A percentile compares a stretch with the other conserved stretches of the same genome.
These are phyloP conservation scores for Suillus alpinus DNA, from an alignment of 768 basidiomycete genomes.

Conservation along the genomic window DNA sequence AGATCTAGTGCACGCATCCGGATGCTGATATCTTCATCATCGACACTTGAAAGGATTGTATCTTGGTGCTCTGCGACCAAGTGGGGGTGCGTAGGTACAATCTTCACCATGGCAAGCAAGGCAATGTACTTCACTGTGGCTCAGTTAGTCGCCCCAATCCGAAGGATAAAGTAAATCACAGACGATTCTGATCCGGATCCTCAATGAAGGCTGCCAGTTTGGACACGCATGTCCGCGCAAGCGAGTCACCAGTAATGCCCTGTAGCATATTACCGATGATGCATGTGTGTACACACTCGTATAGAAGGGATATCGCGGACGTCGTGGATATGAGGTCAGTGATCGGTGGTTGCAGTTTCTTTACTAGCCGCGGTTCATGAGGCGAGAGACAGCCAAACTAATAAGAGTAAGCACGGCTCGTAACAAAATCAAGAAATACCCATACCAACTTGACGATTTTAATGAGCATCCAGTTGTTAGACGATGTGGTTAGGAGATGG, in stretches of 20 bases:
- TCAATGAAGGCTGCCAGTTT: constrained; percentile 91
- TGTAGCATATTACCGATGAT: constrained; percentile 97
- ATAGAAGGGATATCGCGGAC: constrained; percentile 90
- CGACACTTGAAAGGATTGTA: constrained; percentile 83
- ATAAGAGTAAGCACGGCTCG: constrained; percentile 3
- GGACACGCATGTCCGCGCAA: constrained; percentile 87
- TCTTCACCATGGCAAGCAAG: constrained; percentile 91
- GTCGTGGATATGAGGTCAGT: constrained; percentile 96
- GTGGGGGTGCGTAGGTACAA: constrained; percentile 88
- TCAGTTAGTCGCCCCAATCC: not conserved
- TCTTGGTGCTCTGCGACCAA: constrained; percentile 91
- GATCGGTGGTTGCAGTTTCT: constrained; percentile 91
- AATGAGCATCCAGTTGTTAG: constrained; percentile 99
- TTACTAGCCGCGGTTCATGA: constrained; percentile 88
- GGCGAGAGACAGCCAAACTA: constrained; percentile 95
- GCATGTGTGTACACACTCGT: constrained; percentile 98
- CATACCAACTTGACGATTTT: constrained; percentile 94
- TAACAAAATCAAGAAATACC: constrained; percentile 1
- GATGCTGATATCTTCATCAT: constrained; percentile 93
- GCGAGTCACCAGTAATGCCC: constrained; percentile 66
- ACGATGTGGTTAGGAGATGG: constrained; percentile 86
- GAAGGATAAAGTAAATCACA: constrained; percentile 30
- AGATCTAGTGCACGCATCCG: constrained; percentile 95
- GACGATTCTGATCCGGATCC: constrained; percentile 94
- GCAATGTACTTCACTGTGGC: constrained; percentile 95